Evolutionary conservation across 495 filamentous ascomycete species (phyloP).

Genomic region (Baudoinia panamericana): DNA sequence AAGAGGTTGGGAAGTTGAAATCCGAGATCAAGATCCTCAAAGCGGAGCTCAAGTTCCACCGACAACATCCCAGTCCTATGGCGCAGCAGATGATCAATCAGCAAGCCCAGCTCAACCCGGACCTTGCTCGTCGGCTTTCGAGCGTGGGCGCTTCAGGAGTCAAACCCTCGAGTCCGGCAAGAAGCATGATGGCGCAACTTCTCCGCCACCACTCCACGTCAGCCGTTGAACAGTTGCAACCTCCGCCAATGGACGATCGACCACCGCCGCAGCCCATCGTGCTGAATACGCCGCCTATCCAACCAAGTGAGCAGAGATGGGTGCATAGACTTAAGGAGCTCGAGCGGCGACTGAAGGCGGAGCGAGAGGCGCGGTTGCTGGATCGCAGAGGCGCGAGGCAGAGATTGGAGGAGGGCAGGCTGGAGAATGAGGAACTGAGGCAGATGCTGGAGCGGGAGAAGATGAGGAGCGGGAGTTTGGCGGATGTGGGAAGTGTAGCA

Average conservation of each 20-base stretch:
- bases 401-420: conserved; percentile 69
- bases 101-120: conserved; percentile 6
- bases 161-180: conserved; percentile 13
- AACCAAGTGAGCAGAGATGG: conserved; percentile 56
- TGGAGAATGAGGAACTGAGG: conserved; percentile 61
- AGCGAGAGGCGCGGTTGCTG: conserved; percentile 72
- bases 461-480: conserved; percentile 29
- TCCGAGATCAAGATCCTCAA: conserved; percentile 72
- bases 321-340: conserved; percentile 71
- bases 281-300: conserved; percentile 19
- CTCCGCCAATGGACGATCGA: conserved; percentile 7
- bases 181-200: conserved; percentile 30
- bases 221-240: conserved; percentile 30
- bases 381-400: conserved; percentile 74
- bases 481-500: conserved; percentile 5
- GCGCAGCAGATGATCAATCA: conserved; percentile 23
- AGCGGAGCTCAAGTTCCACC: conserved; percentile 66
- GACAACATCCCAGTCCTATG: conserved; percentile 30
- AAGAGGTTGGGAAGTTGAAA: conserved; percentile 56
- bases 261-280: conserved; percentile 20
- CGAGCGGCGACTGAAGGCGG: conserved; percentile 76
- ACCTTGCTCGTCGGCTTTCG: conserved; percentile 9
- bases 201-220: conserved; percentile 41
- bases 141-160: not conserved
- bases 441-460: conserved; percentile 55